These are phyloP conservation scores for Debaryomyces maramus DNA, from an alignment of 805 yeast species.

Conservation along the genomic window DNA sequence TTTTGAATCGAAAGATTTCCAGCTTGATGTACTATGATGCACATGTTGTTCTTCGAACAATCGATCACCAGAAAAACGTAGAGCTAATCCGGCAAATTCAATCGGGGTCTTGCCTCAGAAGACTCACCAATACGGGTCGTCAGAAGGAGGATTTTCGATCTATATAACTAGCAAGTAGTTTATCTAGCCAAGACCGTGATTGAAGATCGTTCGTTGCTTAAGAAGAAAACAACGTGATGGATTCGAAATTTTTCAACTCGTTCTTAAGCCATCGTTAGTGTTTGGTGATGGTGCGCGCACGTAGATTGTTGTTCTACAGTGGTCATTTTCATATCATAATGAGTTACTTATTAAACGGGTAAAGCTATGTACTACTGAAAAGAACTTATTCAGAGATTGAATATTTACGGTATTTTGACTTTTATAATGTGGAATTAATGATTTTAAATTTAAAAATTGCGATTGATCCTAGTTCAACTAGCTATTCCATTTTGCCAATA, in stretches of 20 bases:
- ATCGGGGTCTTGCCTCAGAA: conserved; percentile 32
- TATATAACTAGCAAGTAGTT: not conserved
- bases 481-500: conserved; percentile 37
- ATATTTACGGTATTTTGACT: too few relatives aligned
- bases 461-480: conserved; percentile 7
- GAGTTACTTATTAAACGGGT: too few relatives aligned
- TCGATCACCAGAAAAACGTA: not conserved
- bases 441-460: too few relatives aligned
- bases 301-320: too few relatives aligned
- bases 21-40: conserved; percentile 50
- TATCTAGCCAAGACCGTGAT: not conserved
- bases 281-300: too few relatives aligned
- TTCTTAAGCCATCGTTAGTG: too few relatives aligned
- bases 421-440: too few relatives aligned
- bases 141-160: conserved; percentile 24
- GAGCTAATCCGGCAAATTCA: not conserved
- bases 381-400: too few relatives aligned
- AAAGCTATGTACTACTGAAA: too few relatives aligned
- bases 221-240: not conserved
- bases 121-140: conserved; percentile 46
- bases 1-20: conserved; percentile 22
- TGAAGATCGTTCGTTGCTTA: not conserved
- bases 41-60: conserved; percentile 24
- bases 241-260: not conserved
- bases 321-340: too few relatives aligned